Evolutionary conservation across 2,329 filamentous ascomycete species (phyloP), one percentile per base, ranked within the genome.

Genomic region (Allantophomopsis cytisporea): DNA sequence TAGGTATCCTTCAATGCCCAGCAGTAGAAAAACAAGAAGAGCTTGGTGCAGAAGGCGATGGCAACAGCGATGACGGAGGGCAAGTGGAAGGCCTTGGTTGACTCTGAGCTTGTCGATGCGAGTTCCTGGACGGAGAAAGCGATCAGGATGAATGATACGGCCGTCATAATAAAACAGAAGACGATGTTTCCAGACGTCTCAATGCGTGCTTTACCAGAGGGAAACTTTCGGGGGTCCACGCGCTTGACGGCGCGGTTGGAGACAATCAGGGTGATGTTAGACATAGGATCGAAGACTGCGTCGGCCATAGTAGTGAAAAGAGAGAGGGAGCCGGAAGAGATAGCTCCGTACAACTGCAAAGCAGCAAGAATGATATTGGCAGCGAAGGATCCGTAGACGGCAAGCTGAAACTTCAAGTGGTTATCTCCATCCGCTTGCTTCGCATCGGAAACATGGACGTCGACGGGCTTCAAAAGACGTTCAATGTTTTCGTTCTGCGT

Each of bases 231-330:
- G 2, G 83, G 74, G 52, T 98, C 87, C 31, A 96, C 89, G 39
- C 76, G 78, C 51, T 82, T 83, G 48, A 95, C 86, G 37, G 91
- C 89, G 37, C 89, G 84, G 59, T 88, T 82, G 44, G 82, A 86
- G 31, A 94, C 60, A 42, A 96, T 86, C 12, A 96, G 70, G 1
- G 84, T 89, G 39, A 95, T 58, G 54, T 94, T 95, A 53, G 83
- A 89, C 53, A 93, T 56, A 7, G 87, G 91, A 55, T 96, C 91
- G 62, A 96, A 96, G 47, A 96, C 70, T 38, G 88, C 79, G 60
- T 98, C 91, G 13, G 88, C 89, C 83, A 94, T 94, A 46, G 89
- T 98, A 13, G 91, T 95, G 64, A 96, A 95, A 36, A 98, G 76
- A 5, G 89, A 94, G 30, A 96, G 72, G n/a, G 87, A 95, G 36